Conservation (phyloP, 495 filamentous ascomycete genomes). For the Podospora conica region DNA sequence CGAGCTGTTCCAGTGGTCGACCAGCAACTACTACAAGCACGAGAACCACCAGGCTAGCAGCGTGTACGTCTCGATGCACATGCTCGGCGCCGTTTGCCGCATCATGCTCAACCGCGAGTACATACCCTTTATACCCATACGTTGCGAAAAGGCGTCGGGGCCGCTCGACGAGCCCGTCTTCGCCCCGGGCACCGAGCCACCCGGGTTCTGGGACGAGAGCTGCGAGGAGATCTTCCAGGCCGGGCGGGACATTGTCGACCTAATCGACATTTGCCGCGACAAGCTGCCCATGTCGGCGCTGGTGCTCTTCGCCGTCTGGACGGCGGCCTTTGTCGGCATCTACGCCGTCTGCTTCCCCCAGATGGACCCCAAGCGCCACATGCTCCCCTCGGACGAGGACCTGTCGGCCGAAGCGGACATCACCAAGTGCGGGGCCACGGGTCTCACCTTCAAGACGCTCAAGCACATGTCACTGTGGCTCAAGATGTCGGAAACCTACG, state of each 20-base stretch:
- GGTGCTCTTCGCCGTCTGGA: constrained; percentile 75
- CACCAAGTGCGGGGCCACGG: constrained; percentile 33
- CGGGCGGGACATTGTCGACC: constrained; percentile 67
- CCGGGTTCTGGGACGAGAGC: constrained; percentile 67
- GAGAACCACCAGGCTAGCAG: constrained; percentile 69
- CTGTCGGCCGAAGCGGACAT: constrained; percentile 17
- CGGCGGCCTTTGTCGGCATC: constrained; percentile 64
- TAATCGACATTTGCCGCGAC: constrained; percentile 63
- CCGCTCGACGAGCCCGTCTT: constrained; percentile 69
- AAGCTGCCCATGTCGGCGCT: constrained; percentile 76
- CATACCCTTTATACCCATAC: constrained; percentile 73
- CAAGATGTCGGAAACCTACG: constrained; percentile 67
- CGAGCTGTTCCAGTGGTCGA: constrained; percentile 61
- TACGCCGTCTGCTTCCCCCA: constrained; percentile 71
- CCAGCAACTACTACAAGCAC: constrained; percentile 72
- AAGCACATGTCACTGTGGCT: constrained; percentile 58
- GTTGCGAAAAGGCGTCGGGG: constrained; percentile 60
- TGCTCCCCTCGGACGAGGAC: constrained; percentile 34
- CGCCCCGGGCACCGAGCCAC: constrained; percentile 40
- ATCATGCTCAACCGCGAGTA: constrained; percentile 80
- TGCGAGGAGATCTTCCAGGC: constrained; percentile 68
- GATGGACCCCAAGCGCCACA: constrained; percentile 65
- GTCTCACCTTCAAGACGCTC: constrained; percentile 37
- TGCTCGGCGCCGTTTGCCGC: constrained; percentile 66
- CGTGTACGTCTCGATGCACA: constrained; percentile 71